Base-by-base conservation (phyloP, 1,284 basidiomycete genomes). In the Tetrapyrgos nigripes region DNA sequence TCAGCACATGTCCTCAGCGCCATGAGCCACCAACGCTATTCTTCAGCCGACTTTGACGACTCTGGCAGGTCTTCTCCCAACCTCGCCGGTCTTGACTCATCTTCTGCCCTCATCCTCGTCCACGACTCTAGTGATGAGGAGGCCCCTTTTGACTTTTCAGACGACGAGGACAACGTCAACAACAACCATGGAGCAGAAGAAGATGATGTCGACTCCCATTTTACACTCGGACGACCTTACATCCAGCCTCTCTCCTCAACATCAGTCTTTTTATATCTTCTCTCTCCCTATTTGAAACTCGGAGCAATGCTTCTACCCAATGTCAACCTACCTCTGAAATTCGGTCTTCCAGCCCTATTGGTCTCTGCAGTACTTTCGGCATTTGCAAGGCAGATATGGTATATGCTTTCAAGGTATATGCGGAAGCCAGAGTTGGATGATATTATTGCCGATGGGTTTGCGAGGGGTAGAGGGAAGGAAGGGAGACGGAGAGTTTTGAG, bases 341-440 rank as follows among this genome's bases (percentile, higher is more conserved):
- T 79, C 17, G 79, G 79, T 1, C 72, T 91, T 27, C 74, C 82
- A n/a, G 74, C 77, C 1, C 71, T 91, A 4, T 53, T 85, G 28
- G 64, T 81, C 26, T 86, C 86, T 59, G 85, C 86, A 13, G 66
- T 78, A 28, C 73, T 88, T 10, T 83, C 89, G 4, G 80, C 79
- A 14, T 84, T 88, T 61, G 79, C 85, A 35, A 78, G 87, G 45
- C 88, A 90, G 64, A 75, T 92, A 50, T 89, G 87, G 85, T 90
- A 88, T 72, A 83, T 91, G 78, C 80, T 92, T 13, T 83, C 86
- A 47, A 81, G 86, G 37, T 89, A 92, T 68, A 76, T 88, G 48
- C 82, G 83, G 62, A 81, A 84, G 68, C 78, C 81, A 29, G 85
- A 89, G 59, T 67, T 87, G 43, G 85, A 88, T 68, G 87, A 89